phyloP scores from a whole-genome alignment of 2,329 filamentous ascomycete genomes.

The Diaporthe citrichinensis region DNA sequence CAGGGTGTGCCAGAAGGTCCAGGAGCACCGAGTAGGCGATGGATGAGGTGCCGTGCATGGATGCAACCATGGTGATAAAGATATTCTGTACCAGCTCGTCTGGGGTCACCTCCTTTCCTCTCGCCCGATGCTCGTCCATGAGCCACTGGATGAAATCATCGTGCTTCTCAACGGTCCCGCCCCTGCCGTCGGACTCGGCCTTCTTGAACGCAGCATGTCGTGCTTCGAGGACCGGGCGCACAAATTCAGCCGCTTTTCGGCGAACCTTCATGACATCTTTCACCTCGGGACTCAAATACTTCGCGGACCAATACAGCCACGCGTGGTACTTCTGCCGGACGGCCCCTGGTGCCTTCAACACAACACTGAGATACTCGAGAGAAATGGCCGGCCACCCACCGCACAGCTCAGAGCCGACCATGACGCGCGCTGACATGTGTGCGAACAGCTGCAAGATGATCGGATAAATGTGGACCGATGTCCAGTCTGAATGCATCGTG shows the following conservation, averaged over 20 bases:
- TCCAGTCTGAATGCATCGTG: neutral
- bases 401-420: conserved; percentile 44
- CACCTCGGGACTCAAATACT: conserved; percentile 43
- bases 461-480: conserved; percentile 9
- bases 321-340: conserved; percentile 43
- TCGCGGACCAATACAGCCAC: conserved; percentile 43
- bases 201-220: conserved; percentile 24
- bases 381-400: conserved; percentile 41
- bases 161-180: conserved; percentile 35
- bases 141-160: conserved; percentile 45
- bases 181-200: neutral
- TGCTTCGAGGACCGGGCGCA: conserved; percentile 44
- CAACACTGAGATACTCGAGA: conserved; percentile 42
- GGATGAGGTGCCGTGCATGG: conserved; percentile 40
- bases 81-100: conserved; percentile 42
- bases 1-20: conserved; percentile 41
- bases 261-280: conserved; percentile 35
- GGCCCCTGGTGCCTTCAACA: conserved; percentile 41
- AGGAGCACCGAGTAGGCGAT: conserved; percentile 25
- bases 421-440: conserved; percentile 44
- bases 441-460: conserved; percentile 20
- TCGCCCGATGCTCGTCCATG: conserved; percentile 43
- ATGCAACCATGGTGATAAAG: conserved; percentile 45
- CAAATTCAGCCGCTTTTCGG: conserved; percentile 42
- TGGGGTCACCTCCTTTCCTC: conserved; percentile 41